phyloP scores from a whole-genome alignment of 495 filamentous ascomycete species.

The Talaromyces stipitatus region DNA sequence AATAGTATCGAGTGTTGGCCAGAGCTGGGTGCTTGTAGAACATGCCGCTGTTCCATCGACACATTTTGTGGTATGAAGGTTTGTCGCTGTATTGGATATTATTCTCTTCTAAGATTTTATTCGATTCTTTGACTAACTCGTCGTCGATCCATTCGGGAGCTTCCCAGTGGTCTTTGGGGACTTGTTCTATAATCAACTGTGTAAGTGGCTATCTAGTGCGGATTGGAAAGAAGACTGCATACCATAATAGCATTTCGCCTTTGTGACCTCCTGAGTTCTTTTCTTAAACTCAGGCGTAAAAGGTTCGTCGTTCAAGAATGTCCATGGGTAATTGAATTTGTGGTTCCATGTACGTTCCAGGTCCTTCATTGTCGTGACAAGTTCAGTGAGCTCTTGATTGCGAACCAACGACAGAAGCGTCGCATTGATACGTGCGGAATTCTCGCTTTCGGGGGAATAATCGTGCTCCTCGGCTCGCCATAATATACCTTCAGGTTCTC shows the following conservation, averaged over 20 bases:
- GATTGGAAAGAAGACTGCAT: constrained; percentile 10
- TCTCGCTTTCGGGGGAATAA: constrained; percentile 64
- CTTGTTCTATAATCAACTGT: constrained; percentile 47
- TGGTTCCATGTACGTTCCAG: constrained; percentile 93
- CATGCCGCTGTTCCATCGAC: constrained; percentile 95
- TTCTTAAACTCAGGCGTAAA: constrained; percentile 94
- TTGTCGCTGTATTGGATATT: constrained; percentile 82
- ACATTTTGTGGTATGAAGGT: constrained; percentile 98
- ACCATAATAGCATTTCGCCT: constrained; percentile 81
- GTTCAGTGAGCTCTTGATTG: constrained; percentile 76
- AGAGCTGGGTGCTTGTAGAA: constrained; percentile 97
- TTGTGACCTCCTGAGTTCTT: constrained; percentile 67
- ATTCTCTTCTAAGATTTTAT: constrained; percentile 72
- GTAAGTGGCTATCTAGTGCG: background rate
- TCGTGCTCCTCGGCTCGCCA: constrained; percentile 57
- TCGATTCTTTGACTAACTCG: constrained; percentile 77
- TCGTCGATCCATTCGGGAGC: constrained; percentile 86
- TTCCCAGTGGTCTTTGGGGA: constrained; percentile 93
- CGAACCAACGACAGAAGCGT: constrained; percentile 87
- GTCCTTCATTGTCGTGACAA: constrained; percentile 82
- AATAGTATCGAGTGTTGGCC: constrained; percentile 79
- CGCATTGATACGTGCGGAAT: constrained; percentile 81
- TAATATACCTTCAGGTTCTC: constrained; percentile 71
- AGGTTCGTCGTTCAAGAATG: constrained; percentile 94
- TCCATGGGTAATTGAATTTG: constrained; percentile 99